phyloP scores from a whole-genome alignment of 768 basidiomycete species.

The Macrolepiota dolichaula region DNA sequence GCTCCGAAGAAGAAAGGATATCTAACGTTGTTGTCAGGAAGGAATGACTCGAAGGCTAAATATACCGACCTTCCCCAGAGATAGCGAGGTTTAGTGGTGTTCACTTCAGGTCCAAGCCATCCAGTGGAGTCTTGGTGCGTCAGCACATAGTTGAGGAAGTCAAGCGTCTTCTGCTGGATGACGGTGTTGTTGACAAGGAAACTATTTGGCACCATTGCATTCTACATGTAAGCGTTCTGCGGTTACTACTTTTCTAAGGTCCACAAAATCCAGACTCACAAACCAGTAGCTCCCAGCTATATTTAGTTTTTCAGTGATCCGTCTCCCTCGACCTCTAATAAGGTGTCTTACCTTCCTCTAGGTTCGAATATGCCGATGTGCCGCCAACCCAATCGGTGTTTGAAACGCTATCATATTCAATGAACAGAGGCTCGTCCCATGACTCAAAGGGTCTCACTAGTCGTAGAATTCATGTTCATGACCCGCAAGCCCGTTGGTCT shows the following conservation, averaged over 20 bases:
- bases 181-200: conserved; percentile 41
- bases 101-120: conserved; percentile 55
- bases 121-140: conserved; percentile 50
- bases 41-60: not conserved
- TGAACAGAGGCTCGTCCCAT: not conserved
- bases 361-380: conserved; percentile 33
- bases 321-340: not conserved
- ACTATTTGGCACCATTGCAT: conserved; percentile 52
- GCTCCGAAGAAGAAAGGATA: conserved; percentile 59
- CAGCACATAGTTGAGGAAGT: conserved; percentile 48
- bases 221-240: conserved; percentile 20
- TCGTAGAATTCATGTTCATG: conserved; percentile 42
- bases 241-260: not conserved
- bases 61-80: conserved; percentile 45
- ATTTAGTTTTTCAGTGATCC: not conserved
- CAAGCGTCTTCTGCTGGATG: conserved; percentile 43
- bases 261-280: conserved; percentile 29
- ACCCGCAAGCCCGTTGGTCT: conserved; percentile 40
- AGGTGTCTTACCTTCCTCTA: conserved; percentile 35
- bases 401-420: conserved; percentile 24
- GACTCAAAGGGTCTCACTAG: conserved; percentile 22
- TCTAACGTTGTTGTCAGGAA: conserved; percentile 19
- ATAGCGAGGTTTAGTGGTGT: conserved; percentile 48
- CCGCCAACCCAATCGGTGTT: conserved; percentile 43
- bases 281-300: conserved; percentile 59